Base-by-base conservation (phyloP, 1,284 basidiomycete genomes). In the Naganishia albida region DNA sequence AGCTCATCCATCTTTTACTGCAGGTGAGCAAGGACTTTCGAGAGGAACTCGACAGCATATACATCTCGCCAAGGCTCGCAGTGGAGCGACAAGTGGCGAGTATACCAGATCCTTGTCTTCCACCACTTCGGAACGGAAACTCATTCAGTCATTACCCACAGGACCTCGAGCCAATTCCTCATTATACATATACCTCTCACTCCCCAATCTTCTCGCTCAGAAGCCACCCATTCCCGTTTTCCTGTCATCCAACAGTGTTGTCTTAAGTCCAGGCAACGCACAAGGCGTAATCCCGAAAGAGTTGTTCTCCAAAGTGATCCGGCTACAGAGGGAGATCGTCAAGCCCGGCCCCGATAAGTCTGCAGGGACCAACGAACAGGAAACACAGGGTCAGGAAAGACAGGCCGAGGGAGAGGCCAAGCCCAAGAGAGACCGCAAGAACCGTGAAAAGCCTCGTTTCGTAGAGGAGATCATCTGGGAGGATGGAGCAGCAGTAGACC, bases 21-120 rank as follows among this genome's bases (percentile, higher is more conserved):
- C 59, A 77, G 75, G 72, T 40, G 50, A 67, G n/a, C 57, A 67
- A n/a, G 79, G 79, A 3, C 68, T 80, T 7, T 74, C 73, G 7
- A 70, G 68, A 18, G 79, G 80, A 75, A 64, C 71, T 25, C 62
- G 79, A 16, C 78, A 79, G 69, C 79, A 80, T 66, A 73, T 80
- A 46, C 79, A 80, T 66, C 71, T 80, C 18, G 77, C 79, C 7
- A 76, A 74, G 1, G 72, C 77, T 0, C 70, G 77, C 25, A 60
- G 62, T 15, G 68, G 65, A 42, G 65, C 63, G 12, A 65, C 60
- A 3, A 69, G 68, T 46, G 56, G 62, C 46, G 23, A 42, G 57
- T 57, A 7, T 34, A 34, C 34, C 10, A 10, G n/a, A 56, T 26
- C 28, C 26, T 8, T 49, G 25, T 23, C n/a, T 7, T 28, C n/a